Conservation (phyloP, 768 basidiomycete genomes). For the Naganishia friedmannii region DNA sequence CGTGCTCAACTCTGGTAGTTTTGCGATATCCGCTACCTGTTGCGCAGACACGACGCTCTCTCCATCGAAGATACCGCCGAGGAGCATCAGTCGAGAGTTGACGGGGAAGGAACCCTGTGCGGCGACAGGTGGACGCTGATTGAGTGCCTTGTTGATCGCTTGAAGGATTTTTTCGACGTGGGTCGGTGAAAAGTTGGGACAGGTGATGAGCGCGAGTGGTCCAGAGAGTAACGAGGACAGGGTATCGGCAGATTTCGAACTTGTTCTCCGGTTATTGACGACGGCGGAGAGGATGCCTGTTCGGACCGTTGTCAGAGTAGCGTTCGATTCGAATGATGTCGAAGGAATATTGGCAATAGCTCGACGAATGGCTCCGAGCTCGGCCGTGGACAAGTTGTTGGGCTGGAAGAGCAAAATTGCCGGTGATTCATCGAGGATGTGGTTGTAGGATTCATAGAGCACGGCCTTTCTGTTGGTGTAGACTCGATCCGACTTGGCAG, state of each 20-base stretch:
- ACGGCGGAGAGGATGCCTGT: constrained; percentile 78
- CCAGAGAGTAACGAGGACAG: constrained; percentile 56
- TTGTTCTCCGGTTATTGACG: constrained; percentile 61
- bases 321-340: constrained; percentile 56
- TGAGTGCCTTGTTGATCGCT: constrained; percentile 37
- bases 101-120: constrained; percentile 23
- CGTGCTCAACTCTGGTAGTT: constrained; percentile 70
- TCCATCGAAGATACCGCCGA: constrained; percentile 78
- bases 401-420: constrained; percentile 78
- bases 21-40: constrained; percentile 62
- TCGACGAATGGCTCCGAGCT: constrained; percentile 66
- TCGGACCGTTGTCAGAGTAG: constrained; percentile 61
- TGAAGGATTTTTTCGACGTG: constrained; percentile 41
- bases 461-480: constrained; percentile 76
- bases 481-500: constrained; percentile 56
- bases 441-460: constrained; percentile 74
- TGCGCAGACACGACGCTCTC: constrained; percentile 61
- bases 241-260: constrained; percentile 63
- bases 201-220: constrained; percentile 47
- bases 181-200: constrained; percentile 40
- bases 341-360: constrained; percentile 59
- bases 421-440: constrained; percentile 62
- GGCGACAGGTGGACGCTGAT: constrained; percentile 24
- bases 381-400: constrained; percentile 65
- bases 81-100: constrained; percentile 61